phyloP scores from a whole-genome alignment of 345 rosid species.

The Pugionium cornutum region DNA sequence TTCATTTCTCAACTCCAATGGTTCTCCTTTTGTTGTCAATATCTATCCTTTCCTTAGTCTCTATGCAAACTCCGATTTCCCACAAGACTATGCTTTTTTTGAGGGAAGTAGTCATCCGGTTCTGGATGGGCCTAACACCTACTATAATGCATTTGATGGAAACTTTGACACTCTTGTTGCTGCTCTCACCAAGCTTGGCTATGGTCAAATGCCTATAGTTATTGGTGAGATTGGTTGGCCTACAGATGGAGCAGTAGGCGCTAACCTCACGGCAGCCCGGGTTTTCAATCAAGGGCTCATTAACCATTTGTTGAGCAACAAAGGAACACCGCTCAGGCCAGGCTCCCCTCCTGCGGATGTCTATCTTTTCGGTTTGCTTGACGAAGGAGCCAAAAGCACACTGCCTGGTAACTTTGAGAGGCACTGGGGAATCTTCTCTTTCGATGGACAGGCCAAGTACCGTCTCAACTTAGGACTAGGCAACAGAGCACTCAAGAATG shows the following conservation, averaged over 20 bases:
- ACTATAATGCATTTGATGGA: slow-evolving; percentile 90
- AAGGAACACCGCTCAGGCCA: slow-evolving; percentile 93
- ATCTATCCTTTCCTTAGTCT: slow-evolving; percentile 97
- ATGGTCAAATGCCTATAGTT: slow-evolving; percentile 84
- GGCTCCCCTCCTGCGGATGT: slow-evolving; percentile 71
- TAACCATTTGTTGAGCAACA: slow-evolving; percentile 63
- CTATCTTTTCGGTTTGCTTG: slow-evolving; percentile 86
- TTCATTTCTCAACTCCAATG: slow-evolving; percentile 81
- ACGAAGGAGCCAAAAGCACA: slow-evolving; percentile 82
- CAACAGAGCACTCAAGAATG: slow-evolving; percentile 64
- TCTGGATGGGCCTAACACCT: slow-evolving; percentile 73
- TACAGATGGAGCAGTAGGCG: slow-evolving; percentile 75
- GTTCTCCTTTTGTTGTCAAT: slow-evolving; percentile 87
- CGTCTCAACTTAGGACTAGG: slow-evolving; percentile 78
- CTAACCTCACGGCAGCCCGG: slow-evolving; percentile 83
- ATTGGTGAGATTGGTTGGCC: slow-evolving; percentile 99
- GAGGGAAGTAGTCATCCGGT: slow-evolving; percentile 83
- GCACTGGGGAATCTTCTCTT: slow-evolving; percentile 97
- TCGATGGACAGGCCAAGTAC: slow-evolving; percentile 96
- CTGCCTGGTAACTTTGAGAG: slow-evolving; percentile 93
- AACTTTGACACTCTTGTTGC: slow-evolving; percentile 89
- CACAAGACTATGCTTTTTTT: slow-evolving; percentile 91
- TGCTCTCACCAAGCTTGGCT: slow-evolving; percentile 81
- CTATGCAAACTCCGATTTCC: slow-evolving; percentile 84
- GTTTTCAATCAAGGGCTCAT: slow-evolving; percentile 89